Conservation (phyloP, 441 rosid species). For the Rhodomyrtus psidioides region DNA sequence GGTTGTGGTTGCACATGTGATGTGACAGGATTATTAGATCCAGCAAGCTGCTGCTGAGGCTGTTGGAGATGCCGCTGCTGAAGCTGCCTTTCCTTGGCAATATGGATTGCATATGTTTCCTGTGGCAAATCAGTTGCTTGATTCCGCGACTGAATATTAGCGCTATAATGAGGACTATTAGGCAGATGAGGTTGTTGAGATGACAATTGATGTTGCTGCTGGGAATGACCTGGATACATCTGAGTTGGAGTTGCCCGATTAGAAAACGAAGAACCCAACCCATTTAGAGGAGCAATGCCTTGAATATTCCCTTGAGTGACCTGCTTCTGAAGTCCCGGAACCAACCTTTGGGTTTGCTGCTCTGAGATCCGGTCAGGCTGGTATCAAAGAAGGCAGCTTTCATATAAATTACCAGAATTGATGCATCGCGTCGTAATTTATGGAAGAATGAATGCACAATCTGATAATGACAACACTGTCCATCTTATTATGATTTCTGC, state of each 20-base stretch:
- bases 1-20: conserved; percentile 57
- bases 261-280: conserved; percentile 57
- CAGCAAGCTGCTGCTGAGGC: conserved; percentile 34
- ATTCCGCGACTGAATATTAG: conserved; percentile 63
- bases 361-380: conserved; percentile 49
- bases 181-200: conserved; percentile 60
- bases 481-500: not conserved
- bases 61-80: conserved; percentile 75
- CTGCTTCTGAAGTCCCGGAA: conserved; percentile 66
- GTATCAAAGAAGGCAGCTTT: not conserved
- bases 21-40: conserved; percentile 43
- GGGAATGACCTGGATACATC: conserved; percentile 59
- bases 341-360: conserved; percentile 59
- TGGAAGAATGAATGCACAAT: not conserved
- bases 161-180: conserved; percentile 36
- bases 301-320: conserved; percentile 62
- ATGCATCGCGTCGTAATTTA: not conserved
- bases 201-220: conserved; percentile 67
- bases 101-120: conserved; percentile 59
- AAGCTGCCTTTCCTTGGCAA: conserved; percentile 66
- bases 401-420: not conserved
- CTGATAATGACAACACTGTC: not conserved
- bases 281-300: conserved; percentile 63
- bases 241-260: conserved; percentile 73
- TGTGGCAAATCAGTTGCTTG: conserved; percentile 60